Percentiles rank a stretch among this genome's conserved stretches.
These are phyloP conservation scores for Aspergillus incahuasiensis DNA, from an alignment of 495 filamentous ascomycete species.

Conservation along the genomic window DNA sequence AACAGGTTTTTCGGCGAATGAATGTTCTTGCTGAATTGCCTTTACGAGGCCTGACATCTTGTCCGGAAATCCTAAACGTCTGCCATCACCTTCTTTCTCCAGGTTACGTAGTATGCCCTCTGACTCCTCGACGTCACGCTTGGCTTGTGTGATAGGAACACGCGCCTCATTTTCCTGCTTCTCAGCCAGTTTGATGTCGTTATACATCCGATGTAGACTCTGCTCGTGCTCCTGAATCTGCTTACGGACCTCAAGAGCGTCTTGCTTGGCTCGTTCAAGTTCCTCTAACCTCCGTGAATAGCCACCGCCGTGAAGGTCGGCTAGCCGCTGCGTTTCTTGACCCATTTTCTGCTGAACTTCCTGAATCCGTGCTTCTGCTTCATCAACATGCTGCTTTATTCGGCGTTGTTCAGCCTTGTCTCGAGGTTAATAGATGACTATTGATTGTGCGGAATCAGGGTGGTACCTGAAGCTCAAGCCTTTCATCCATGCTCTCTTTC, in stretches of 20 bases:
- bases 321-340: constrained; percentile 47
- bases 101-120: constrained; percentile 46
- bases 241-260: constrained; percentile 28
- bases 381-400: constrained; percentile 43
- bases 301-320: constrained; percentile 49
- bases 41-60: constrained; percentile 60
- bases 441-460: background rate
- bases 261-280: constrained; percentile 33
- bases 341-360: constrained; percentile 37
- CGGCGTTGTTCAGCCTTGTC: constrained; percentile 48
- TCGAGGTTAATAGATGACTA: constrained; percentile 11
- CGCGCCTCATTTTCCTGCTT: constrained; percentile 23
- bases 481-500: constrained; percentile 38
- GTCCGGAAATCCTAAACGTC: constrained; percentile 52
- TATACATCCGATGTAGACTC: constrained; percentile 20
- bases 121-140: constrained; percentile 36
- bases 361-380: constrained; percentile 36
- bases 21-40: constrained; percentile 59
- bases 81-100: constrained; percentile 47
- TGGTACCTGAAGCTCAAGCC: constrained; percentile 44
- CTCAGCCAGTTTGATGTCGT: constrained; percentile 36
- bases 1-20: constrained; percentile 68
- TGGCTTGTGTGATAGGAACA: constrained; percentile 27
- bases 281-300: constrained; percentile 47
- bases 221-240: constrained; percentile 30